These are phyloP conservation scores for Hermanozyma aechmeae DNA, from an alignment of 805 yeast species.

Conservation along the genomic window DNA sequence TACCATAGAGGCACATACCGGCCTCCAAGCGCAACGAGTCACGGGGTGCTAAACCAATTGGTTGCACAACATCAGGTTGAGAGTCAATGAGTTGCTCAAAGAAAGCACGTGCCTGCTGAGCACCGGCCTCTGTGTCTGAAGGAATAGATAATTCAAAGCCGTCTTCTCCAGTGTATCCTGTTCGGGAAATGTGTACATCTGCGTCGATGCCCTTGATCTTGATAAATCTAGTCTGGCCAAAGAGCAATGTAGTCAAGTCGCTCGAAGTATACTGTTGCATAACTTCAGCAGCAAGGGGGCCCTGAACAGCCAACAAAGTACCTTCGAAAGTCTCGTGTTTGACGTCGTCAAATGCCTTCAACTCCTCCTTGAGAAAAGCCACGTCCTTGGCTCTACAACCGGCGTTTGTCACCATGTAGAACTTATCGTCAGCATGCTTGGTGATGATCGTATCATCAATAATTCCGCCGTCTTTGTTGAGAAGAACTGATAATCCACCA, in stretches of 20 bases:
- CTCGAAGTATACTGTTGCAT: slow-evolving; percentile 54
- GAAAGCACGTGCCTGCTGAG: slow-evolving; percentile 43
- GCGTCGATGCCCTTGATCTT: slow-evolving; percentile 31
- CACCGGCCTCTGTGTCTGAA: slow-evolving; percentile 27
- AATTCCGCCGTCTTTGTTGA: slow-evolving; percentile 69
- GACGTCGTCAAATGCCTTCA: slow-evolving; percentile 28
- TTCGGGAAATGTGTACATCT: slow-evolving; percentile 74
- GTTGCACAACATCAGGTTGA: slow-evolving; percentile 50
- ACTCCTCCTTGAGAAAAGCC: slow-evolving; percentile 48
- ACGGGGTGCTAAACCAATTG: slow-evolving; percentile 97
- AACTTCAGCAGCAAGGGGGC: slow-evolving; percentile 71
- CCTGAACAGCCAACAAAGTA: slow-evolving; percentile 84
- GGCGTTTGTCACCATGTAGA: slow-evolving; percentile 91
- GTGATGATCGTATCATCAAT: slow-evolving; percentile 91
- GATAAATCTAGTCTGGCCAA: slow-evolving; percentile 59
- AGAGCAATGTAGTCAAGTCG: slow-evolving; percentile 53
- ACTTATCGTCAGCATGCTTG: slow-evolving; percentile 66
- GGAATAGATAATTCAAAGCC: slow-evolving; percentile 90
- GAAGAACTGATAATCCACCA: slow-evolving; percentile 70
- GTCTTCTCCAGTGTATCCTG: slow-evolving; percentile 98
- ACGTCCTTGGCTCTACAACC: slow-evolving; percentile 84
- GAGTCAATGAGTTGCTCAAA: slow-evolving; percentile 50
- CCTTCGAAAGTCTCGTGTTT: slow-evolving; percentile 47
- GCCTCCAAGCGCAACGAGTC: slow-evolving; percentile 94
- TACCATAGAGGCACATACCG: slow-evolving; percentile 96